A percentile compares a stretch with the other conserved stretches of the same genome.
phyloP scores from a whole-genome alignment of 108 stramenopile genomes.

The Nitzschia putrida region DNA sequence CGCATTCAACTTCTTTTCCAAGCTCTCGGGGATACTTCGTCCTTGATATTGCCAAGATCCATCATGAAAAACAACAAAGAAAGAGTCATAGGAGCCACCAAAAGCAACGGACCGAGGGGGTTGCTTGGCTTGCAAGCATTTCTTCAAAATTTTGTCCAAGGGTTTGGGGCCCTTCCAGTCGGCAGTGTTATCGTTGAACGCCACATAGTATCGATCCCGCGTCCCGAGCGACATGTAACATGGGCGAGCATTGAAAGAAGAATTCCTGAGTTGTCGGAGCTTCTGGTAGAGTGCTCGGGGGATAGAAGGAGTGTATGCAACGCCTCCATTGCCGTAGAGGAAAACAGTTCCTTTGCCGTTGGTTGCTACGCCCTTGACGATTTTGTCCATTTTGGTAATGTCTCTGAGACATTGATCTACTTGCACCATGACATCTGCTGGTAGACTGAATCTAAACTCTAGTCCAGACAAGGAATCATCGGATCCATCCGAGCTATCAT shows the following conservation, averaged over 20 bases:
- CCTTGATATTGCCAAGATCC: conserved; percentile 80
- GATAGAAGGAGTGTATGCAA: conserved; percentile 67
- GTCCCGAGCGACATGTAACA: conserved; percentile 67
- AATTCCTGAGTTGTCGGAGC: conserved; percentile 47
- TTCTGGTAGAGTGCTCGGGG: conserved; percentile 61
- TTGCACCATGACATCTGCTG: conserved; percentile 48
- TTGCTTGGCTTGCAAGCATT: conserved; percentile 17
- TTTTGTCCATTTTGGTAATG: conserved; percentile 53
- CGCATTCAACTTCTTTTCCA: conserved; percentile 57
- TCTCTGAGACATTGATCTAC: conserved; percentile 60
- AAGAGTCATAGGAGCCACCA: conserved; percentile 66
- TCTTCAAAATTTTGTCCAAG: conserved; percentile 58
- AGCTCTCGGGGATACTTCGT: conserved; percentile 50
- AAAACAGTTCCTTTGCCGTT: conserved; percentile 75
- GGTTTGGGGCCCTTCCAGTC: conserved; percentile 64
- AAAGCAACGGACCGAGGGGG: conserved; percentile 65
- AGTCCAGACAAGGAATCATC: conserved; percentile 17
- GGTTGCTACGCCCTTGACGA: conserved; percentile 66
- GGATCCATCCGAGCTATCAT: conserved; percentile 28
- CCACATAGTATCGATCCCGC: conserved; percentile 65
- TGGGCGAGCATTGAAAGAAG: conserved; percentile 43
- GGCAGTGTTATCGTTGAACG: conserved; percentile 64
- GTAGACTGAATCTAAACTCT: conserved; percentile 55
- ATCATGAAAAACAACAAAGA: conserved; percentile 70
- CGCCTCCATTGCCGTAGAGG: conserved; percentile 73